These are phyloP conservation scores for Atalantia buxifolia DNA, from an alignment of 345 rosid genomes.

Conservation along the genomic window DNA sequence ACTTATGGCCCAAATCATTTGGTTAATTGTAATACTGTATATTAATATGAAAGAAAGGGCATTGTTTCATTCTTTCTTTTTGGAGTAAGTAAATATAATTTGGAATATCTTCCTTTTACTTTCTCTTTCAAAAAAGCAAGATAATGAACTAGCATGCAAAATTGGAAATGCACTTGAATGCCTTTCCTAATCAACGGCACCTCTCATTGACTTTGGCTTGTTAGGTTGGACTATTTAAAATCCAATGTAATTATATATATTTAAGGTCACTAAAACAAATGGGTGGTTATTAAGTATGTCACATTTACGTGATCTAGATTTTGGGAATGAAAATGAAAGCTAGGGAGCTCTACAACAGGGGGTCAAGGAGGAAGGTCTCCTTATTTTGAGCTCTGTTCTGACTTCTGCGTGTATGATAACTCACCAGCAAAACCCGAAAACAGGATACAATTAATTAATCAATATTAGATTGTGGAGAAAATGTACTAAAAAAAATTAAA, in stretches of 20 bases:
- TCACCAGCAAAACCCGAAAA: background rate
- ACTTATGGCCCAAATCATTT: too few relatives aligned
- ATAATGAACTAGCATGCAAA: background rate
- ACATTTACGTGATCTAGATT: background rate
- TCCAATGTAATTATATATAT: background rate
- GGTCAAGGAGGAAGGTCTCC: background rate
- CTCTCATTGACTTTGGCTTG: constrained; percentile 20
- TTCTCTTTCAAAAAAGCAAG: background rate
- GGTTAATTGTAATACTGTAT: too few relatives aligned
- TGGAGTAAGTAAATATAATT: background rate
- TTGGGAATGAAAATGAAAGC: background rate
- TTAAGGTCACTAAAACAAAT: background rate
- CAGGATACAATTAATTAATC: too few relatives aligned
- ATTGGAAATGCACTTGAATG: background rate
- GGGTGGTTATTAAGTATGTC: background rate
- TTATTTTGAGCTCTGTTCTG: background rate
- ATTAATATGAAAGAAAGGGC: background rate
- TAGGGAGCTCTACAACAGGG: background rate
- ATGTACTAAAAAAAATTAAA: background rate
- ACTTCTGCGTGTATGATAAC: background rate
- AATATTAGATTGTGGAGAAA: background rate
- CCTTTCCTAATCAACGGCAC: constrained; percentile 11
- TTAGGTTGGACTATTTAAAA: background rate
- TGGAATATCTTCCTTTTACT: background rate
- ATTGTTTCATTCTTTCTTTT: background rate